Conservation (phyloP, 495 filamentous ascomycete species). For the Paragyromitra xinjiangensis region DNA sequence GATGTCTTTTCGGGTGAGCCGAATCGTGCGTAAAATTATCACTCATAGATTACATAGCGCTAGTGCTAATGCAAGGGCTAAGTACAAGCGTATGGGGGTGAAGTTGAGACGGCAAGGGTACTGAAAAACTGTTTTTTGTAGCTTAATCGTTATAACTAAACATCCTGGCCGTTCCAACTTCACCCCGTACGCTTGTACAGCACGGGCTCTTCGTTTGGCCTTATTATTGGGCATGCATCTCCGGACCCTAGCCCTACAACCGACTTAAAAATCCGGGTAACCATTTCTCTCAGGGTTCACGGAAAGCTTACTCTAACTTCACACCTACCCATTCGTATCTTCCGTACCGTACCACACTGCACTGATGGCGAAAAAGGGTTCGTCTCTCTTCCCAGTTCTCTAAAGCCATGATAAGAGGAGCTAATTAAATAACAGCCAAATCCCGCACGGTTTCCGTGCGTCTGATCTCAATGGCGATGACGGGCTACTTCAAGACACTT, state of each 20-base stretch:
- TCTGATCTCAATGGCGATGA: constrained; percentile 98
- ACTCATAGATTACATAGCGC: background rate
- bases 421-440: constrained; percentile 72
- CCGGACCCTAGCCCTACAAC: constrained; percentile 12
- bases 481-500: constrained; percentile 92
- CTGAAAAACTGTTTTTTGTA: too few species aligned
- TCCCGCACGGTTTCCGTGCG: constrained; percentile 91
- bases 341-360: constrained; percentile 14
- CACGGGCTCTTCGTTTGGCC: background rate
- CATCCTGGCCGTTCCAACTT: too few species aligned
- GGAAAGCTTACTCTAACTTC: constrained; percentile 43
- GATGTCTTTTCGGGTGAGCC: background rate
- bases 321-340: constrained; percentile 15
- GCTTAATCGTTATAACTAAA: too few species aligned
- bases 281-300: background rate
- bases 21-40: background rate
- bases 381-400: background rate
- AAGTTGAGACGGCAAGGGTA: too few species aligned
- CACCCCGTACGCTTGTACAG: too few species aligned
- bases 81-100: background rate
- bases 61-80: background rate
- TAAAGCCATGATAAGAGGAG: background rate
- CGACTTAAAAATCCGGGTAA: constrained; percentile 45
- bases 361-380: constrained; percentile 68
- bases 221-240: background rate